phyloP scores from a whole-genome alignment of 805 yeast genomes.

The Yamadazyma paraphyllophila region DNA sequence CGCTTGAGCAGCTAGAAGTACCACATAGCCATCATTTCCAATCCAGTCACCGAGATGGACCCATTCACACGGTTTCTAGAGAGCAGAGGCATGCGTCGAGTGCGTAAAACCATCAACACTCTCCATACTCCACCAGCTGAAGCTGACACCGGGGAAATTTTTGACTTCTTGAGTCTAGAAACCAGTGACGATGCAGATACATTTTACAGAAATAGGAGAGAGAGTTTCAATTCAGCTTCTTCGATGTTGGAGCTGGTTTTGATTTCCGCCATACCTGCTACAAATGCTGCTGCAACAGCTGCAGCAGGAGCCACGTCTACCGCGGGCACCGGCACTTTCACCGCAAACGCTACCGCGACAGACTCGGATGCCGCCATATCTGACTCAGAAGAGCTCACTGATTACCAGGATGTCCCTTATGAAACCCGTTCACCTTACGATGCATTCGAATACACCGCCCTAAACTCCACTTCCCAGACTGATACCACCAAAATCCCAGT shows the following conservation, averaged over 20 bases:
- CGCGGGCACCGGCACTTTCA: too few species aligned
- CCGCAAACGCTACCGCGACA: too few species aligned
- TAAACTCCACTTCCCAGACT: background rate
- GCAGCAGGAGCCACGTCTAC: background rate
- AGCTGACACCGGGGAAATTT: slow-evolving; percentile 11
- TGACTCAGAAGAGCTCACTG: too few species aligned
- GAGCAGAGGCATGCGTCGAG: slow-evolving; percentile 10
- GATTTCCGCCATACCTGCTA: background rate
- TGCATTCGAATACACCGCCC: background rate
- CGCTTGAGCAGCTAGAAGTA: too few species aligned
- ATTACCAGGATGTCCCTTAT: too few species aligned
- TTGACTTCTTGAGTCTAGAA: slow-evolving; percentile 20
- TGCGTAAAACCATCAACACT: background rate
- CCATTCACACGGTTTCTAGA: slow-evolving; percentile 9
- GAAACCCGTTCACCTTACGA: background rate
- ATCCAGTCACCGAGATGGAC: background rate
- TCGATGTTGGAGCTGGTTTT: background rate
- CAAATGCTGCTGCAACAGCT: background rate
- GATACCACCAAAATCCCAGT: background rate
- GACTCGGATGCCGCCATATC: too few species aligned
- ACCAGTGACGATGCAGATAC: slow-evolving; percentile 23
- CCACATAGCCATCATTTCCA: background rate
- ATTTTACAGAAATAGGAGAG: slow-evolving; percentile 21
- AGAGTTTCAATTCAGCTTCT: slow-evolving; percentile 15
- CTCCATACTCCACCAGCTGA: background rate